These are phyloP conservation scores for Talaromyces albobiverticillius DNA, from an alignment of 2,329 filamentous ascomycete genomes.

Conservation along the genomic window DNA sequence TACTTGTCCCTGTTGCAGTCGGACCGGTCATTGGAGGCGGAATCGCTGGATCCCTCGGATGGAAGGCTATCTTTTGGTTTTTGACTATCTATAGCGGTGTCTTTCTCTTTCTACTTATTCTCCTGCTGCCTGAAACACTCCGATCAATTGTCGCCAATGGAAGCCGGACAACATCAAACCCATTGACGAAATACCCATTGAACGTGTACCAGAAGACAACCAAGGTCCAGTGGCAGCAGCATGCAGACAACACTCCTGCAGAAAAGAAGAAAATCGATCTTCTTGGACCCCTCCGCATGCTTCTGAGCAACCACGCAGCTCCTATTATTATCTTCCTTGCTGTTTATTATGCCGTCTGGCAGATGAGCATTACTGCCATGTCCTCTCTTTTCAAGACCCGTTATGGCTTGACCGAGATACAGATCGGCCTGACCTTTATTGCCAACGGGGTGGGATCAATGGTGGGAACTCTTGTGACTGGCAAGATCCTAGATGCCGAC, in stretches of 20 bases:
- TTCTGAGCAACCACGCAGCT: conserved; percentile 43
- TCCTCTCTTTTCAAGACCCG: conserved; percentile 46
- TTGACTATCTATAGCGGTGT: conserved; percentile 35
- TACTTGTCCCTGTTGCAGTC: conserved; percentile 35
- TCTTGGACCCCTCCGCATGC: conserved; percentile 46
- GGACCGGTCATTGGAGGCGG: conserved; percentile 45
- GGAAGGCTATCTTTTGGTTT: conserved; percentile 46
- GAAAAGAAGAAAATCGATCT: conserved; percentile 43
- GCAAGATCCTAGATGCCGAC: conserved; percentile 53
- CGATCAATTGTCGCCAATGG: conserved; percentile 36
- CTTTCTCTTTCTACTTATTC: conserved; percentile 30
- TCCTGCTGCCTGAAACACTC: conserved; percentile 42
- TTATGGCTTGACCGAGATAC: conserved; percentile 45
- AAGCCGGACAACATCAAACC: neutral
- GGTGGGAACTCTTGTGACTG: conserved; percentile 51
- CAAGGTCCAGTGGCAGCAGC: conserved; percentile 5
- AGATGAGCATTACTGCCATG: conserved; percentile 56
- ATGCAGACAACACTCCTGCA: conserved; percentile 4
- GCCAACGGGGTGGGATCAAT: conserved; percentile 57
- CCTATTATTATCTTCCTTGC: conserved; percentile 49
- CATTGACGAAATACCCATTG: conserved; percentile 21
- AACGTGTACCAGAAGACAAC: conserved; percentile 16
- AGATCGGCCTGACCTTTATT: conserved; percentile 53
- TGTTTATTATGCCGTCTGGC: conserved; percentile 54
- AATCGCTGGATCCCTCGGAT: conserved; percentile 36